Percentiles rank a stretch among this genome's conserved stretches.
Conservation (phyloP, 441 rosid genomes). For the Populus hybrid region DNA sequence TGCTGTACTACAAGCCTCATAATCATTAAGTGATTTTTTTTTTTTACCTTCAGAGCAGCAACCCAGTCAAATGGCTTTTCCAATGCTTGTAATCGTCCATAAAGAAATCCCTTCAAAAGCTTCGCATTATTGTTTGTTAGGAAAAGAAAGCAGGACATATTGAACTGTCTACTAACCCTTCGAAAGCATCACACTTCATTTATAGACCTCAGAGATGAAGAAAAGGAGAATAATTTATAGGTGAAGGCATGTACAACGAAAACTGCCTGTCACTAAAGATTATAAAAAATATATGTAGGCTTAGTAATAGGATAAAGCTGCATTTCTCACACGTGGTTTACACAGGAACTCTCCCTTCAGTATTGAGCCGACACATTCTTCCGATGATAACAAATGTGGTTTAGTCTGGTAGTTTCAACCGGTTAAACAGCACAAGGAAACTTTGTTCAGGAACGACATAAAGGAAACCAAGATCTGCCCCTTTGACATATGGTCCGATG, state of each 20-base stretch:
- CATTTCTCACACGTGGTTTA: slow-evolving; percentile 3
- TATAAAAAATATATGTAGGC: not conserved
- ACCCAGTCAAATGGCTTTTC: no score
- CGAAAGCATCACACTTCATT: not conserved
- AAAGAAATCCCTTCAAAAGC: not conserved
- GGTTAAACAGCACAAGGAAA: slow-evolving; percentile 87
- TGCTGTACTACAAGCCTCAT: not conserved
- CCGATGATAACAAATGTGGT: not conserved
- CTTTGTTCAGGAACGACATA: slow-evolving; percentile 81
- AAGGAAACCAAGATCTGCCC: slow-evolving; percentile 91
- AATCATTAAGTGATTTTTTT: not conserved
- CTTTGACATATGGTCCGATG: slow-evolving; percentile 69
- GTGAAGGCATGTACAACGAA: slow-evolving; percentile 10
- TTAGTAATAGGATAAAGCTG: not conserved
- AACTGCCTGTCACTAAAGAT: slow-evolving; percentile 11
- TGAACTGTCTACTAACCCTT: not conserved
- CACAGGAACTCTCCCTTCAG: not conserved
- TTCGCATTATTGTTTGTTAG: not conserved
- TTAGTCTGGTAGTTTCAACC: slow-evolving; percentile 71
- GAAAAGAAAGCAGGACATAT: not conserved
- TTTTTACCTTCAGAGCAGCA: no score
- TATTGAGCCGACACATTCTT: not conserved
- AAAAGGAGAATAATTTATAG: not conserved
- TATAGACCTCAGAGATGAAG: not conserved
- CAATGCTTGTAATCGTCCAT: not conserved